A percentile compares a stretch with the other conserved stretches of the same genome.
Conservation (phyloP, 176 grass and related monocot species). For the Canna indica region DNA sequence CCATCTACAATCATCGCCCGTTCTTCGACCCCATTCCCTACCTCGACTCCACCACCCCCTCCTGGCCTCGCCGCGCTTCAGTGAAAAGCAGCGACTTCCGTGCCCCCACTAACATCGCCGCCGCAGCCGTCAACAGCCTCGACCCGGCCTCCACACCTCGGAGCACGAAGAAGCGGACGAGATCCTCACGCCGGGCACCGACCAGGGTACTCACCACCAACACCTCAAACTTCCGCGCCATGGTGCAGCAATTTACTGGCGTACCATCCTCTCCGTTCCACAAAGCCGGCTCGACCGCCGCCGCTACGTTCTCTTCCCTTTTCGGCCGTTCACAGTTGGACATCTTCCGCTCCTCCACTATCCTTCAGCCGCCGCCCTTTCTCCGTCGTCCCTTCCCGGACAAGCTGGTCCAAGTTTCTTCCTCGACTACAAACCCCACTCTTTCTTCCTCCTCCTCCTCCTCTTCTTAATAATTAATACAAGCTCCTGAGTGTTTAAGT, state of each 20-base stretch:
- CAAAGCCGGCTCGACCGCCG: background rate
- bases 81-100: background rate
- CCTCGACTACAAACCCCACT: conserved; percentile 1
- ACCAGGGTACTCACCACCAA: conserved; percentile 86
- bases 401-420: background rate
- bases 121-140: conserved; percentile 12
- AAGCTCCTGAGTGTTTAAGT: no score
- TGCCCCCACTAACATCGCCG: background rate
- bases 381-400: conserved; percentile 1
- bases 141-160: conserved; percentile 5
- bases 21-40: conserved; percentile 10
- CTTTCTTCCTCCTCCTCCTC: conserved; percentile 12
- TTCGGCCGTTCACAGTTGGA: background rate
- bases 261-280: conserved; percentile 53
- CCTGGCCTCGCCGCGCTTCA: background rate
- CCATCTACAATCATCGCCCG: background rate
- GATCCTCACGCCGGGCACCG: conserved; percentile 62
- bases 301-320: background rate
- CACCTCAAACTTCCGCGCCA: conserved; percentile 79
- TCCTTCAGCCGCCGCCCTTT: background rate
- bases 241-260: conserved; percentile 96
- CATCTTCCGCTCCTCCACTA: background rate
- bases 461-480: background rate
- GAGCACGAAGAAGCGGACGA: conserved; percentile 55
- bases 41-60: conserved; percentile 9